Evolutionary conservation across 306 rosid species (phyloP).

Genomic region (Trifolium pratense): DNA sequence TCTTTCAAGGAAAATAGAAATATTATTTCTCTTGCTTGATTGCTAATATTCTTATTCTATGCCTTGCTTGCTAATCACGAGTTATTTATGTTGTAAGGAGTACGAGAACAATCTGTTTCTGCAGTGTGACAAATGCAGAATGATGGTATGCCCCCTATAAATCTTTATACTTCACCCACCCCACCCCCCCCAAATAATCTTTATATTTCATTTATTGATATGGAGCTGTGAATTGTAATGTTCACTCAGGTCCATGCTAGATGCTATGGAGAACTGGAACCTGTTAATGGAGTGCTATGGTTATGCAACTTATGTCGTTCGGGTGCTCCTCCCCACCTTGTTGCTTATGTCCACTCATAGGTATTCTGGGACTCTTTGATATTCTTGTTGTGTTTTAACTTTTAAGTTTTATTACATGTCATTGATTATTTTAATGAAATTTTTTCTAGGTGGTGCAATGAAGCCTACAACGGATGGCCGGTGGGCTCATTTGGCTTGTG

Average conservation of each 20-base stretch:
- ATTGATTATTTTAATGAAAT: conserved; percentile 40
- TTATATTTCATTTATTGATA: conserved; percentile 14
- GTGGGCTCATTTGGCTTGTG: conserved; percentile 99
- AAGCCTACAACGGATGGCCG: conserved; percentile 98
- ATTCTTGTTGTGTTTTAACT: conserved; percentile 23
- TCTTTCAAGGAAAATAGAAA: conserved; percentile 35
- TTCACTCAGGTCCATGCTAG: conserved; percentile 85
- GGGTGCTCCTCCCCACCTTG: conserved; percentile 91
- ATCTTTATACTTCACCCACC: background rate
- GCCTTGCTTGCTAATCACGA: conserved; percentile 43
- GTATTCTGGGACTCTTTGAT: conserved; percentile 52
- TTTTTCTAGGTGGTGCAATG: conserved; percentile 95
- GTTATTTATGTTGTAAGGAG: conserved; percentile 63
- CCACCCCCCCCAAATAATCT: background rate
- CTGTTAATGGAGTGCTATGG: conserved; percentile 90
- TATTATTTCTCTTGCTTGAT: conserved; percentile 8
- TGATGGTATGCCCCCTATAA: conserved; percentile 72
- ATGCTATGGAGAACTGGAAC: conserved; percentile 96
- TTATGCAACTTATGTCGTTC: conserved; percentile 93
- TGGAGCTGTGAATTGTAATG: conserved; percentile 29
- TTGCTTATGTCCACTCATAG: conserved; percentile 94
- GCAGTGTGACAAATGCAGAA: conserved; percentile 99
- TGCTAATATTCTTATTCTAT: conserved; percentile 10
- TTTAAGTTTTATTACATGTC: conserved; percentile 14
- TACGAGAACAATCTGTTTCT: conserved; percentile 93